These are phyloP conservation scores for Wickerhamomyces mucosus DNA, from an alignment of 805 yeast species.

Conservation along the genomic window DNA sequence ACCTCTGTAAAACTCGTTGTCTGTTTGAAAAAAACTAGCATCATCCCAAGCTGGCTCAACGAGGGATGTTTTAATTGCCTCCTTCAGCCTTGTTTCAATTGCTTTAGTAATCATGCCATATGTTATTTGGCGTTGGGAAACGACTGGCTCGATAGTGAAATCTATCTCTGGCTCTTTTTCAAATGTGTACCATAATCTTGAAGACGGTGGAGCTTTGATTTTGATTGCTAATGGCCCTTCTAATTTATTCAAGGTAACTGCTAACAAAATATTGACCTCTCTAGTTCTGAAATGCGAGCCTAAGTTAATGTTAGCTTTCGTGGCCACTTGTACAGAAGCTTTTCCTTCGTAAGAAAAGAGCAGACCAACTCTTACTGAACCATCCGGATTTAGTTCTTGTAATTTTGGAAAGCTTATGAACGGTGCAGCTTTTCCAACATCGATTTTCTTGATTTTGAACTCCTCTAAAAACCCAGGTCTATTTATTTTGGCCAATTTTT, in stretches of 20 bases:
- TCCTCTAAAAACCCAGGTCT: constrained; percentile 85
- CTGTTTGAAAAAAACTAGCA: constrained; percentile 56
- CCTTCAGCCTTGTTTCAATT: constrained; percentile 69
- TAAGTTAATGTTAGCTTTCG: constrained; percentile 66
- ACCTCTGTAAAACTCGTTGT: constrained; percentile 70
- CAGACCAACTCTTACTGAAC: constrained; percentile 52
- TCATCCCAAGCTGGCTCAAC: constrained; percentile 91
- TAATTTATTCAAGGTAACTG: constrained; percentile 56
- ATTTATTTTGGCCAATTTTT: constrained; percentile 69
- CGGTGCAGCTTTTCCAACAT: constrained; percentile 78
- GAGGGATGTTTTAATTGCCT: constrained; percentile 66
- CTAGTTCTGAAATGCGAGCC: constrained; percentile 66
- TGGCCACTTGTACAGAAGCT: constrained; percentile 66
- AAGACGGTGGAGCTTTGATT: constrained; percentile 85
- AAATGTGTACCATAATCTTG: constrained; percentile 86
- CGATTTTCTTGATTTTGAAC: constrained; percentile 60
- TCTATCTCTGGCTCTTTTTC: constrained; percentile 69
- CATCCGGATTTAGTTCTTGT: constrained; percentile 68
- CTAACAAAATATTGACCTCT: constrained; percentile 66
- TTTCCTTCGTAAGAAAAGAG: constrained; percentile 67
- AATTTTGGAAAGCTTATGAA: constrained; percentile 64
- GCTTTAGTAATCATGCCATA: constrained; percentile 72
- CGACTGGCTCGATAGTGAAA: constrained; percentile 80
- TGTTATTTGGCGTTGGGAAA: constrained; percentile 73
- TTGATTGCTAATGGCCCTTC: constrained; percentile 65